Conservation (phyloP, 192 early-diverging fungal species). For the Podila minutissima region DNA sequence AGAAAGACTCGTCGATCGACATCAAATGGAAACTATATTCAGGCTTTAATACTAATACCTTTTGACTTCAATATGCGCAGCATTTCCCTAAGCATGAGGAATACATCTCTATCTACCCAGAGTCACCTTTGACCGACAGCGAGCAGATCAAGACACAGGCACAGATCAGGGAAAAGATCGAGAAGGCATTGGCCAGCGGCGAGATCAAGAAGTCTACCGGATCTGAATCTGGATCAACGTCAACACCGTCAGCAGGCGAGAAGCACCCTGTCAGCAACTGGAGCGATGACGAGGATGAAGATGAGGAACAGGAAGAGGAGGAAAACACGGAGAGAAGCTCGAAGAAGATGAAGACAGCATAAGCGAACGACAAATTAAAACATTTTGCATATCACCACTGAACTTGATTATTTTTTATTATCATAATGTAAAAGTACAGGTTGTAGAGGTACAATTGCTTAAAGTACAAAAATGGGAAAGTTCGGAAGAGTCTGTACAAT, state of each 20-base stretch:
- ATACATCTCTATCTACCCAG: constrained; percentile 39
- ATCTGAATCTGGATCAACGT: background rate
- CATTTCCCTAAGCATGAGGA: constrained; percentile 31
- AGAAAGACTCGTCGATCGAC: background rate
- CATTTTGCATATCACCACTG: background rate
- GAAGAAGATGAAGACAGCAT: constrained; percentile 7
- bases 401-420: background rate
- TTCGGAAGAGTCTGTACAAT: background rate
- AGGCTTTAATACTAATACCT: background rate
- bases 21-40: background rate
- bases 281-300: constrained; percentile 24
- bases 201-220: constrained; percentile 17
- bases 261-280: constrained; percentile 43
- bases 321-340: background rate
- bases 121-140: constrained; percentile 16
- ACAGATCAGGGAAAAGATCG: constrained; percentile 30
- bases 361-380: background rate
- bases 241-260: constrained; percentile 2
- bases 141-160: constrained; percentile 18
- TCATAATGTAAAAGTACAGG: background rate
- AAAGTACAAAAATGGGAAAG: background rate
- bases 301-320: background rate
- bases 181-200: constrained; percentile 22
- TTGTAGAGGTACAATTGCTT: background rate
- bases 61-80: constrained; percentile 1